Evolutionary conservation across 441 rosid genomes (phyloP), one percentile per base, ranked within the genome.

Genomic region (Erodium chrysanthum): DNA sequence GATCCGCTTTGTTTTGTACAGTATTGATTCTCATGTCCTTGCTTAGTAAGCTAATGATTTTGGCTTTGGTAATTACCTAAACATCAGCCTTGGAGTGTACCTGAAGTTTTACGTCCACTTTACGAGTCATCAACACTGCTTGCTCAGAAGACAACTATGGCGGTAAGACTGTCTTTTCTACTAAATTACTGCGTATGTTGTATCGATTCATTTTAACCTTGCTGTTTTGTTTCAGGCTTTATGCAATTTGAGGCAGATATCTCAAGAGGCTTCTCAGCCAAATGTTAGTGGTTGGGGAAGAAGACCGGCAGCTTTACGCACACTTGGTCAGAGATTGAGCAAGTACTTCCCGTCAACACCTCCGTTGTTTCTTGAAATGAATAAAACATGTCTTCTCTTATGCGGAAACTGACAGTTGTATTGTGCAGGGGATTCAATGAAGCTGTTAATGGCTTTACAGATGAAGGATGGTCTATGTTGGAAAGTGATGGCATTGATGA

Each of bases 71-170:
- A 35, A 35, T 35, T 5, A 35, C 40, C 40, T 67, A 33, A 64
- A 23, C 70, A 73, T 48, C 74, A 94, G 99, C 92, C 94, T 4
- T 91, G 97, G 99, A 91, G 92, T 69, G 99, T 91, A 70, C 99
- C 99, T 0, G 99, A 94, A 80, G 99, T 94, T 65, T 82, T 94
- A 64, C 87, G 97, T 15, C 96, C 99, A 1, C 91, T 90, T n/a
- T 95, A 95, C 27, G 92, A 90, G 79, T 95, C 99, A 52, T 88
- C 96, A 1, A 91, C 85, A 86, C 83, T 87, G 10, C 84, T 94
- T 29, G 99, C 99, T 7, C 99, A 91, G 74, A 91, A 88, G 77
- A 83, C 85, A 82, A 94, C 99, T 10, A 89, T 94, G 31, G 83
- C 92, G 63, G 99, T 94, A 67, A 1, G 40, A 35, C 40, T 7